These are phyloP conservation scores for Globisporangium viniferum DNA, from an alignment of 352 stramenopile species.

Conservation along the genomic window DNA sequence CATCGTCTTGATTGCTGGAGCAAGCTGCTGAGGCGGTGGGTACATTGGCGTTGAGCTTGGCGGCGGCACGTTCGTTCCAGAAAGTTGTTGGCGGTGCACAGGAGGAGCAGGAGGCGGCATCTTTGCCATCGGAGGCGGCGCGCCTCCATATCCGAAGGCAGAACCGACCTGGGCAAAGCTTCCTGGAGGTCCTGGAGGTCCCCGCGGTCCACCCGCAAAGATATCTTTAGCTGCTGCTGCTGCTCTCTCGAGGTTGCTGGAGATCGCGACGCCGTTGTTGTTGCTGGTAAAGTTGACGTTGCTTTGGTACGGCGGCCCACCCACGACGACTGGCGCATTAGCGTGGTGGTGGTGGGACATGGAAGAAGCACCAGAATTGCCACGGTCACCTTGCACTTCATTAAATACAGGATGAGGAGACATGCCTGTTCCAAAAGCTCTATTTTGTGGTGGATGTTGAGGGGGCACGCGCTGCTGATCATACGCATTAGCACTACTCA, in stretches of 20 bases:
- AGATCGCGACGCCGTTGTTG: neutral
- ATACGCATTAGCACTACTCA: conserved; percentile 26
- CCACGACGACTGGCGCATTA: neutral
- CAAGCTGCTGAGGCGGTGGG: neutral
- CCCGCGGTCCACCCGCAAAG: conserved; percentile 3
- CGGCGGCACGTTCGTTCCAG: neutral
- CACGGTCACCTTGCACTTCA: conserved; percentile 54
- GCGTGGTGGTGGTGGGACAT: conserved; percentile 32
- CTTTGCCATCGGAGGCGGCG: neutral
- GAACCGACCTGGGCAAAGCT: conserved; percentile 8
- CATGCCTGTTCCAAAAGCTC: conserved; percentile 44
- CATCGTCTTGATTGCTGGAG: conserved; percentile 1
- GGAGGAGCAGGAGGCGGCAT: conserved; percentile 6
- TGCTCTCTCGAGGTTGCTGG: neutral
- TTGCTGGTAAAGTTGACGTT: neutral
- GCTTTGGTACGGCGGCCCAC: neutral
- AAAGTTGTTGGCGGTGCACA: neutral
- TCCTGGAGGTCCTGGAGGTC: conserved; percentile 4
- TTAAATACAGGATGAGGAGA: conserved; percentile 51
- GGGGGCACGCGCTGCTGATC: conserved; percentile 7
- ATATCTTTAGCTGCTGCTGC: conserved; percentile 14
- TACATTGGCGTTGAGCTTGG: neutral
- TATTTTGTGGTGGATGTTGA: conserved; percentile 31
- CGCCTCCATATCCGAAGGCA: neutral
- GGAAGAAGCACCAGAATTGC: conserved; percentile 38